phyloP scores from a whole-genome alignment of 2,329 filamentous ascomycete genomes.

The Epichloe scottii region DNA sequence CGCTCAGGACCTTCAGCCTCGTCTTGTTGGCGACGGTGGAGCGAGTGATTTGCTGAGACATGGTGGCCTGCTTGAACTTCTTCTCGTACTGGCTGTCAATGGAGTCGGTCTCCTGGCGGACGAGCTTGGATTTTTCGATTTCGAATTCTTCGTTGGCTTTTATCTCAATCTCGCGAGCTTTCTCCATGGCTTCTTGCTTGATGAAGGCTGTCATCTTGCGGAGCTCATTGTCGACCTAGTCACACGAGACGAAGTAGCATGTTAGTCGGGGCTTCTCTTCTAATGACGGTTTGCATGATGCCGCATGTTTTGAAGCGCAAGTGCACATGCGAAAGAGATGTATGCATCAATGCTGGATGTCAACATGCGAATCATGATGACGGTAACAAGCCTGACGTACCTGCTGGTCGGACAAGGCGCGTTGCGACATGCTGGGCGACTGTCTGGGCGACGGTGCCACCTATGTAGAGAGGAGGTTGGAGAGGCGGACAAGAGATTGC shows the following conservation, averaged over 20 bases:
- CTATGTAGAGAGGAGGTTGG: slow-evolving; percentile 13
- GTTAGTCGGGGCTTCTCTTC: background rate
- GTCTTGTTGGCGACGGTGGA: slow-evolving; percentile 96
- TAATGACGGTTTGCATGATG: background rate
- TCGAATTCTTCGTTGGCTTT: slow-evolving; percentile 99
- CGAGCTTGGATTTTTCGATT: slow-evolving; percentile 97
- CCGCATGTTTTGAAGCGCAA: no score
- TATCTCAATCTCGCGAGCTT: slow-evolving; percentile 92
- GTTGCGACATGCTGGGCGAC: slow-evolving; percentile 69
- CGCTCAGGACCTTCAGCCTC: slow-evolving; percentile 72
- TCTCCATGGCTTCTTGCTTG: slow-evolving; percentile 94
- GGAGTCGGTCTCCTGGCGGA: slow-evolving; percentile 83
- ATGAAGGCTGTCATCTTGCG: slow-evolving; percentile 99
- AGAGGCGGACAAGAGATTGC: slow-evolving; percentile 3
- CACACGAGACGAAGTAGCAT: background rate
- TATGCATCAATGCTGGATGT: slow-evolving; percentile 9
- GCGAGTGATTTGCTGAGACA: slow-evolving; percentile 97
- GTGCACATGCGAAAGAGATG: background rate
- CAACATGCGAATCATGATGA: slow-evolving; percentile 9
- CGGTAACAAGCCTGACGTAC: slow-evolving; percentile 33
- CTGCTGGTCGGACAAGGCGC: slow-evolving; percentile 97
- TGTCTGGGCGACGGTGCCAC: slow-evolving; percentile 6
- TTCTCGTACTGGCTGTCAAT: slow-evolving; percentile 94
- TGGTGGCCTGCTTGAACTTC: slow-evolving; percentile 97
- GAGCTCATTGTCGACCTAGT: slow-evolving; percentile 89